Evolutionary conservation across 768 basidiomycete genomes (phyloP), one percentile per base, ranked within the genome.

Genomic region (Termitomyces sp.): DNA sequence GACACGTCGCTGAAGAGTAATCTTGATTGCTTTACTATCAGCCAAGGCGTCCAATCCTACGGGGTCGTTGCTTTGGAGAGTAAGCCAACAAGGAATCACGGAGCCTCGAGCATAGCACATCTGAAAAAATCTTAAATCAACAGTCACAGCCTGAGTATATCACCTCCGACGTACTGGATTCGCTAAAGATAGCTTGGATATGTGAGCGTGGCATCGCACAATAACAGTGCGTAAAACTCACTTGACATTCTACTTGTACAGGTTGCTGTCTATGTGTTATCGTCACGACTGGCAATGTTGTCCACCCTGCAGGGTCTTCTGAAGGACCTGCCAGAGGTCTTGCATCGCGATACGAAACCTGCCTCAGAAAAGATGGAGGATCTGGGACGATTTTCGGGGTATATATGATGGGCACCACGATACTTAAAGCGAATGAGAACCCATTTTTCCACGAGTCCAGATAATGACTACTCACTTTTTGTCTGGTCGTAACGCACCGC

Each of bases 71-170:
- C 71, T 67, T 26, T 65, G 60, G 26, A 77, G 58, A 20, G 64
- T 60, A 4, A 77, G 46, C 45, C 68, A 64, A 51, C 70, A 72
- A 10, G 77, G 75, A 24, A 78, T 70, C n/a, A 72, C 64, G 2
- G 74, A 66, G 9, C 76, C 77, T 36, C 76, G 70, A 8, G 74
- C 71, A 54, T 75, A 78, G 22, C 64, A 68, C 45, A 71, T 63
- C 74, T 73, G 22, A 9, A 24, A 22, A 46, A 6, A 36, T 20
- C 35, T 22, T 0, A 4, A 16, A 6, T 56, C 41, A 24, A 44
- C 5, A 24, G 16, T 8, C 9, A 36, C n/a, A 38, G 30, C 14
- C 35, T 43, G 26, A 26, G 16, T 30, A 33, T 20, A 44, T 38
- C 55, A 43, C 33, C 40, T n/a, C 26, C 18, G 26, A 60, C 66